Base-by-base conservation (phyloP, 257 asterid species). In the Phtheirospermum japonicum region DNA sequence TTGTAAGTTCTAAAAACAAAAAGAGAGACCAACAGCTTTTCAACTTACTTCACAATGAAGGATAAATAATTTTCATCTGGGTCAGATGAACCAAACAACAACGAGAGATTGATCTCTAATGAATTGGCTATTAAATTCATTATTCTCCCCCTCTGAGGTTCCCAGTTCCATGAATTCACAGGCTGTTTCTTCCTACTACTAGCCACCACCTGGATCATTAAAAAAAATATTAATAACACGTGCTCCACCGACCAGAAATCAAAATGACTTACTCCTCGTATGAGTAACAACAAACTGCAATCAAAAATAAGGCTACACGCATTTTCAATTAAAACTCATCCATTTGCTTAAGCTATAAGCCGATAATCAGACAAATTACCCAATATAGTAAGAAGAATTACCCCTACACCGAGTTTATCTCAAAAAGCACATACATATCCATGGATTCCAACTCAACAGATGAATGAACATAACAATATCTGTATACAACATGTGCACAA, bases 41-140 rank as follows among this genome's bases (percentile, higher is more conserved):
- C 9, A 61, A 67, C 95, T 80, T 85, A 89, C 99, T 80, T 92
- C 75, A 80, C 81, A 34, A 92, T 77, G 79, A 89, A 92, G 69
- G 96, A 86, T 73, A 92, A 71, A 73, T 89, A 89, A 70, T 89
- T 92, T 75, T 92, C 99, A 61, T 92, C 99, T 0, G 85, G 91
- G 7, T 89, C 89, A 56, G 89, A 74, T 59, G 99, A 85, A 59
- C 99, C 97, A 74, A 92, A 92, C 66, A 89, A 94, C 78, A 80
- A 70, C 0, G 86, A 69, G 69, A 92, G 97, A 78, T 89, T 83
- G 80, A 92, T 80, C 75, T 85, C 99, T 70, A 92, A 43, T 2
- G 99, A 92, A 68, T 83, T 92, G 34, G 99, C 97, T 56, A 92
- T 81, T 72, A 85, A 75, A 73, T 60, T 83, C 79, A 92, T 37